Base-by-base conservation (phyloP, 768 basidiomycete species). In the Suillus americanus region DNA sequence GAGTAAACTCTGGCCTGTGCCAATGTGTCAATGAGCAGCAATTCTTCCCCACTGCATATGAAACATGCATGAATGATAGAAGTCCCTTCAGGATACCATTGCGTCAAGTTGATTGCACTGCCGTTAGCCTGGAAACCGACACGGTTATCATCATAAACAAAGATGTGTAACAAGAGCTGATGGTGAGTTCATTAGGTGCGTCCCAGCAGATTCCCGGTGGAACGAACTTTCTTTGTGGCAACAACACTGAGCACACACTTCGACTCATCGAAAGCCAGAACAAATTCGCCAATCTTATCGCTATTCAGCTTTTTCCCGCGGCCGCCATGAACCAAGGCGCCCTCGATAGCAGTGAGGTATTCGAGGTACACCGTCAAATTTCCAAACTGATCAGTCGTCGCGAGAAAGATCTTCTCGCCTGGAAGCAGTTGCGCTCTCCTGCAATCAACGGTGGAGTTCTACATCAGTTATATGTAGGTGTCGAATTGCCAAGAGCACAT, bases 251-350 rank as follows among this genome's bases (percentile, higher is more conserved):
- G 67, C 71, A 83, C 79, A 2, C 82, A 79, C 65, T 80, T 84
- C 12, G 75, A 71, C 67, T 88, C 86, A 54, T 88, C 85, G 64
- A 80, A 86, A 0, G 86, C 78, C 5, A 87, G 60, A 9, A 83
- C n/a, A 54, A 79, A 76, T 7, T 81, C 75, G 0, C 83, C 85
- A 16, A 86, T 77, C 68, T 82, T 85, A 63, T 82, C 80, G 8
- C 77, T 78, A 62, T 79, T 76, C 16, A 87, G 70, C 0, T 23
- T 38, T 59, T 80, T 80, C 40, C 75, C 71, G 7, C 63, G 62
- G 1, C 69, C 65, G 8, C 65, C 48, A 7, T 69, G 68, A 0
- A 41, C 18, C 9, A 85, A 67, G 0, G 80, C 76, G 14, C 70
- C 62, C 0, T 75, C 73, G 9, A 86, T 73, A 20, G 50, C 63